Percentiles rank a stretch among this genome's conserved stretches.
Conservation (phyloP, 2,329 filamentous ascomycete genomes). For the Pochonia chlamydosporia region DNA sequence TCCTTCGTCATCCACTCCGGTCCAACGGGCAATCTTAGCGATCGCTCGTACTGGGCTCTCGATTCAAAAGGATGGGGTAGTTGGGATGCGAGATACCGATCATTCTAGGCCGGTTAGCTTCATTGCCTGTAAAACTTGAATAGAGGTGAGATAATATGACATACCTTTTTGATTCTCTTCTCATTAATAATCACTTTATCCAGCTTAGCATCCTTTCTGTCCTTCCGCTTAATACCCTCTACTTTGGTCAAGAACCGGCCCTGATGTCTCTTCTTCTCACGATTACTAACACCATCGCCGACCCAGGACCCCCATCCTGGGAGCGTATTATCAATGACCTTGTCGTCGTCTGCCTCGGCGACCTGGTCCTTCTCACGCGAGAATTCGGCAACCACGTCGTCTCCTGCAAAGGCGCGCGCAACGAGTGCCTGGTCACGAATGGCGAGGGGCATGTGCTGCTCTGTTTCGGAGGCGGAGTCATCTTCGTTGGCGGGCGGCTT, state of each 20-base stretch:
- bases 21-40: constrained; percentile 78
- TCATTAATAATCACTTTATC: constrained; percentile 88
- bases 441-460: constrained; percentile 48
- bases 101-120: constrained; percentile 62
- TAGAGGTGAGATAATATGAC: constrained; percentile 14
- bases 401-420: constrained; percentile 80
- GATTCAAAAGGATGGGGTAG: constrained; percentile 90
- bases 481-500: constrained; percentile 20
- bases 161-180: constrained; percentile 80
- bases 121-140: neutral
- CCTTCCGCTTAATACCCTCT: constrained; percentile 67
- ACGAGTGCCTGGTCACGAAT: constrained; percentile 64
- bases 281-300: constrained; percentile 72
- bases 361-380: constrained; percentile 69
- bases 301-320: constrained; percentile 94
- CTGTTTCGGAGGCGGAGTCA: constrained; percentile 37
- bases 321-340: constrained; percentile 75
- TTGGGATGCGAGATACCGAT: constrained; percentile 76
- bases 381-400: constrained; percentile 78
- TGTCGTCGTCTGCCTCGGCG: constrained; percentile 73
- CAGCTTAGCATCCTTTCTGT: constrained; percentile 77
- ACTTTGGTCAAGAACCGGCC: constrained; percentile 59
- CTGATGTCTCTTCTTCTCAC: constrained; percentile 58
- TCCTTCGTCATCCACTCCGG: constrained; percentile 97
- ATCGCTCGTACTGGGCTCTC: constrained; percentile 82